phyloP scores from a whole-genome alignment of 495 filamentous ascomycete genomes.

The Penicillium pancosmium region DNA sequence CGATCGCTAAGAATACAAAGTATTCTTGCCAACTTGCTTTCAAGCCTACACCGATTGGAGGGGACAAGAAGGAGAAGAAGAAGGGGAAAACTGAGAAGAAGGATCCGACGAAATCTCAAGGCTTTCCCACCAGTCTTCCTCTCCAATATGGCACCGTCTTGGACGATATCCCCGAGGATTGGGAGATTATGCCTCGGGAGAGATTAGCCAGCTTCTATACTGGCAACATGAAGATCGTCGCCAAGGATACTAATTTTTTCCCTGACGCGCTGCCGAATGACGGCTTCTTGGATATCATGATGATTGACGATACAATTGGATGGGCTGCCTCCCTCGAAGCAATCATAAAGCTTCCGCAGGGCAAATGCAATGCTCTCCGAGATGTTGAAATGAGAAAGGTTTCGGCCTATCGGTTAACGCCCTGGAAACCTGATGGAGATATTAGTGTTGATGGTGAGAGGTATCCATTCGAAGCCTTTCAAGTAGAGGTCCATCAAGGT shows the following conservation, averaged over 20 bases:
- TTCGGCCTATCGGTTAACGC: conserved; percentile 60
- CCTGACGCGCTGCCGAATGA: neutral
- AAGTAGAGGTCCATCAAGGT: conserved; percentile 80
- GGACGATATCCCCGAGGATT: neutral
- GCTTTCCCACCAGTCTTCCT: neutral
- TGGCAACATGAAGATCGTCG: neutral
- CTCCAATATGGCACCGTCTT: conserved; percentile 1
- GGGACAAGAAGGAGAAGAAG: neutral
- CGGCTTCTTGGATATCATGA: neutral
- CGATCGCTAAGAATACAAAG: conserved; percentile 66
- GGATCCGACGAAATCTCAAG: neutral
- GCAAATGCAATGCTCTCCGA: conserved; percentile 54
- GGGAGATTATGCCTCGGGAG: conserved; percentile 1
- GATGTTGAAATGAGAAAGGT: conserved; percentile 44
- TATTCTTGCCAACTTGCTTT: neutral
- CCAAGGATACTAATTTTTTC: conserved; percentile 4
- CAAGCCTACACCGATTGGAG: neutral
- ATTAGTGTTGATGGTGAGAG: conserved; percentile 91
- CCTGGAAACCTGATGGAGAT: conserved; percentile 54
- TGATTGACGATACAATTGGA: conserved; percentile 75
- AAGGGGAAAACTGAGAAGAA: neutral
- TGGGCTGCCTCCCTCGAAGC: conserved; percentile 78
- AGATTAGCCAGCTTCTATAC: neutral
- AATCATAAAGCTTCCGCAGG: conserved; percentile 56
- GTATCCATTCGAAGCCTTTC: conserved; percentile 79